Base-by-base conservation (phyloP, 331 rosid genomes). In the Quercus tomentella region DNA sequence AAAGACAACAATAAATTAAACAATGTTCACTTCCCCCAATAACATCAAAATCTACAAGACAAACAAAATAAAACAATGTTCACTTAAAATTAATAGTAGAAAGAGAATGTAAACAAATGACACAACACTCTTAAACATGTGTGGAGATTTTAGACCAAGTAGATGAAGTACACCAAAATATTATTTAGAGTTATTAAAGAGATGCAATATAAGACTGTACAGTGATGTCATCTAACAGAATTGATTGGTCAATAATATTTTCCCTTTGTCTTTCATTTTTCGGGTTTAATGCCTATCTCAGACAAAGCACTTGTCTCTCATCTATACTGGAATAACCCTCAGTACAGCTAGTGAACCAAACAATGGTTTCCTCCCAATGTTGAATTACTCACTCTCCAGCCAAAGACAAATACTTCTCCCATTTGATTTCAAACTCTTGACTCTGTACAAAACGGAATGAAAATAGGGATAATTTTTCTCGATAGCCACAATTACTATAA, bases 1-100 rank as follows among this genome's bases (percentile, higher is more conserved):
- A 82, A 71, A 72, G 61, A 77, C 35, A 81, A 52, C 37, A 56
- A 33, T 73, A 77, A 4, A 52, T 62, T 79, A 69, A 77, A 61
- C 69, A 60, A 68, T 7, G 33, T 43, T 72, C 61, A 4, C 55
- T 49, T 4, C 55, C 55, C 54, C 55, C 17, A 14, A 49, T 14
- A 49, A 49, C 58, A 87, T 56, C 33, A 35, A 75, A 80, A 70
- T 16, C 23, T 21, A 2, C 21, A 70, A 77, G 65, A 67, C 18
- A 6, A 4, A 35, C 26, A 12, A 2, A 54, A 71, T 25, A 60
- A 60, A 60, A 9, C 67, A 60, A 4, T 14, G 33, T 10, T n/a
- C 25, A 52, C 49, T 68, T 45, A 49, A 45, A 74, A 61, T 30
- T 68, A 73, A 37, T 7, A 31, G 61, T 4, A 79, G 15, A 30